Percentiles rank a stretch among this genome's conserved stretches.
These are phyloP conservation scores for Cyclocybe aegerita DNA, from an alignment of 768 basidiomycete species.

Conservation along the genomic window DNA sequence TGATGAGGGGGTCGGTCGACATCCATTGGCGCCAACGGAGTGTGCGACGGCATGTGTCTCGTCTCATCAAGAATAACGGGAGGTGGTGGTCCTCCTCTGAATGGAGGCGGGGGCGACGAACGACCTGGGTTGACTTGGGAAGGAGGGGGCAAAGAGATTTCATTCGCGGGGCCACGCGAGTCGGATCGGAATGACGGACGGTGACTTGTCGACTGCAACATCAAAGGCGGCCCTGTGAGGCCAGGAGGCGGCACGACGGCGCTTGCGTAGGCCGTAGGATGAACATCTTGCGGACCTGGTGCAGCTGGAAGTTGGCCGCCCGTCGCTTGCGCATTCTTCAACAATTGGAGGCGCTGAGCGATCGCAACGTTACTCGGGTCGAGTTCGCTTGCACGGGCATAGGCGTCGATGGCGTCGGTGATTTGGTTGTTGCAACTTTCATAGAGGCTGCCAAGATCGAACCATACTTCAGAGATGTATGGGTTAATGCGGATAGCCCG, in stretches of 20 bases:
- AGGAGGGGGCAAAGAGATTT: conserved; percentile 61
- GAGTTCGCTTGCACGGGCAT: conserved; percentile 91
- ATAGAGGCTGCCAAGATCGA: conserved; percentile 94
- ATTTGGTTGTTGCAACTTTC: conserved; percentile 99
- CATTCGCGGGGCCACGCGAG: conserved; percentile 59
- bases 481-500: conserved; percentile 99
- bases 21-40: conserved; percentile 79
- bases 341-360: conserved; percentile 72
- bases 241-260: conserved; percentile 71
- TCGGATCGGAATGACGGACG: conserved; percentile 66
- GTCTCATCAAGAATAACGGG: conserved; percentile 78
- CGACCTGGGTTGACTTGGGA: conserved; percentile 49
- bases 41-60: conserved; percentile 65
- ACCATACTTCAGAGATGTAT: conserved; percentile 95
- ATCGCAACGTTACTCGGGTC: conserved; percentile 86
- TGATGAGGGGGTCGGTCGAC: conserved; percentile 59
- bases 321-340: conserved; percentile 77
- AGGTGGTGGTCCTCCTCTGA: conserved; percentile 81
- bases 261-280: conserved; percentile 91
- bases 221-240: conserved; percentile 64
- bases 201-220: conserved; percentile 51
- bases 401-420: conserved; percentile 97
- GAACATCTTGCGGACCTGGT: conserved; percentile 92
- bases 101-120: conserved; percentile 57
- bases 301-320: conserved; percentile 80